A percentile compares a stretch with the other conserved stretches of the same genome.
These are phyloP conservation scores for Davidsoniella australis DNA, from an alignment of 2,329 filamentous ascomycete species.

Conservation along the genomic window DNA sequence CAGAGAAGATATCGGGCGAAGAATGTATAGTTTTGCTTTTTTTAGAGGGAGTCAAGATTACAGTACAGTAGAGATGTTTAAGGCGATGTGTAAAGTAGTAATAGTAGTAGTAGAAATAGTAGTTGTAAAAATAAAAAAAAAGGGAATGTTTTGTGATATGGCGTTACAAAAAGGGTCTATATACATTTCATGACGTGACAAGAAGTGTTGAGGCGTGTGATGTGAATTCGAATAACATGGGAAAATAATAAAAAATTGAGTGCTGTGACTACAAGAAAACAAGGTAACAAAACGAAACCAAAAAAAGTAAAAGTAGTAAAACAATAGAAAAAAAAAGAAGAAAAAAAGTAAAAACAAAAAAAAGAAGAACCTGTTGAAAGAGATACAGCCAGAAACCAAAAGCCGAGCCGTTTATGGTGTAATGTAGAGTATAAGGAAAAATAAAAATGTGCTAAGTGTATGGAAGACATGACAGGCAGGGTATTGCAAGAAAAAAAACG, in stretches of 20 bases:
- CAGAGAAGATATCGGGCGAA: too few relatives aligned
- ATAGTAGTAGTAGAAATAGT: not conserved
- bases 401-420: constrained; percentile 1
- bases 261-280: constrained; percentile 1
- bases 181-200: constrained; percentile 12
- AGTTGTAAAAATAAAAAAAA: not conserved
- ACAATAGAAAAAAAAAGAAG: constrained; percentile 2
- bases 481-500: constrained; percentile 14
- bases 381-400: constrained; percentile 2
- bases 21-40: too few relatives aligned
- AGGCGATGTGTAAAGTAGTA: too few relatives aligned
- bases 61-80: too few relatives aligned
- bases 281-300: not conserved
- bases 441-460: constrained; percentile 1
- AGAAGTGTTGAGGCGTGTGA: not conserved
- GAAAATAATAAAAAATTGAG: not conserved
- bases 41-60: too few relatives aligned
- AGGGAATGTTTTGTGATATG: constrained; percentile 10
- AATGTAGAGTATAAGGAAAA: constrained; percentile 5
- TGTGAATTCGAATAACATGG: not conserved
- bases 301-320: constrained; percentile 1
- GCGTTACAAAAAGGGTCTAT: constrained; percentile 12
- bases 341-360: not conserved
- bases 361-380: not conserved
- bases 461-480: constrained; percentile 9